Base-by-base conservation (phyloP, 1,284 basidiomycete genomes). In the Tausonia pullulans region DNA sequence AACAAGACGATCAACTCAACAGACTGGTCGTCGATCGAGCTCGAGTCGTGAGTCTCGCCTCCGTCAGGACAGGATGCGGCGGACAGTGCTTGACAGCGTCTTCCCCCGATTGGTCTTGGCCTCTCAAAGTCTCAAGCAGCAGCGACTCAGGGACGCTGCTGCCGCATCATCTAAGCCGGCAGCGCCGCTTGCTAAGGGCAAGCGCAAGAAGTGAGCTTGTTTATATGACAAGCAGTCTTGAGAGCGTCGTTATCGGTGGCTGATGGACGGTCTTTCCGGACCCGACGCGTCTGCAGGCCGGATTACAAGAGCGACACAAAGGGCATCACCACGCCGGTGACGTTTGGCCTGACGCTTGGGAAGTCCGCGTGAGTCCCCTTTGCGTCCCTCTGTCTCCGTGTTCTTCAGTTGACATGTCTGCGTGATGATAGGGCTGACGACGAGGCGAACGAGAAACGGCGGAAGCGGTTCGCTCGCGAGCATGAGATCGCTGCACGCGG, bases 21-120 rank as follows among this genome's bases (percentile, higher is more conserved):
- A 4, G 74, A 77, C 67, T 78, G 76, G 77, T 57, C 70, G 13
- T 72, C 70, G 39, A 70, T 78, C 14, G 70, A 77, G 61, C 69
- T 77, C 40, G 63, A 73, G 59, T 67, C 74, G 76, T 76, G 63
- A 69, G 73, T 68, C 51, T 14, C 50, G 13, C 41, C 5, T 61
- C 11, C 5, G 5, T 27, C 27, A 27, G 27, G 27, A 27, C 27
- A 27, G 27, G 27, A 27, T 27, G 27, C 27, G 2, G 27, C 27
- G 27, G 2, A 27, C 27, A 27, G 27, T 27, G 27, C 27, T 27
- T 27, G 27, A 27, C 27, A 27, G 27, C 27, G 27, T 27, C 27
- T 27, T 27, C 27, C 27, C 27, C 27, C 27, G 27, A 27, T 27
- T 2, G 27, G 27, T 27, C 27, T 27, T 27, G 27, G 27, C 27